Evolutionary conservation across 139 green algal genomes (phyloP).

Genomic region (Tetratostichococcus sp.): DNA sequence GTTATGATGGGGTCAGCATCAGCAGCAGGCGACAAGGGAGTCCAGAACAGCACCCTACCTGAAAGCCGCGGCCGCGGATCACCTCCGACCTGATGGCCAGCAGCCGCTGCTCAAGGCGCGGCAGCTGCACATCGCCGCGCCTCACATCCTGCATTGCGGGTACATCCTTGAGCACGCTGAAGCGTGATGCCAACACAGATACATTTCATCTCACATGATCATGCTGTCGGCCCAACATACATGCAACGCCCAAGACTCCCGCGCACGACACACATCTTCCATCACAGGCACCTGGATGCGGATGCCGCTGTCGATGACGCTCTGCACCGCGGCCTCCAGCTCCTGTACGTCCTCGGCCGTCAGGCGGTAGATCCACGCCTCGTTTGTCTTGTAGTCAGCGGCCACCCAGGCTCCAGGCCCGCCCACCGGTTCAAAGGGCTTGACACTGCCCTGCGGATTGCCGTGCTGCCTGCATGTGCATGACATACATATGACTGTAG

Average conservation of each 20-base stretch:
- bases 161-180: too few species aligned
- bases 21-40: too few species aligned
- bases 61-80: constrained; percentile 45
- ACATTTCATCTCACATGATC: too few species aligned
- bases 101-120: constrained; percentile 41
- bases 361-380: constrained; percentile 28
- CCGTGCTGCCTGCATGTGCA: neutral
- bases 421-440: constrained; percentile 14
- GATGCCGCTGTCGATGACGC: constrained; percentile 3
- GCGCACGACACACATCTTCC: too few species aligned
- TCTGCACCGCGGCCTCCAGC: constrained; percentile 25
- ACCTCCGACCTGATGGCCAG: constrained; percentile 34
- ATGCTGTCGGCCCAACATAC: too few species aligned
- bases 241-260: too few species aligned
- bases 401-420: constrained; percentile 23
- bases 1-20: too few species aligned
- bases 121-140: constrained; percentile 27
- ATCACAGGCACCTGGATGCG: constrained; percentile 18
- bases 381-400: neutral
- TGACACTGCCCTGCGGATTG: neutral
- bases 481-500: too few species aligned
- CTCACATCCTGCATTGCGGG: constrained; percentile 55
- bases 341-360: constrained; percentile 27
- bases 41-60: too few species aligned
- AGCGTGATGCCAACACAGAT: too few species aligned